These are phyloP conservation scores for Scedosporium dehoogii DNA, from an alignment of 2,329 filamentous ascomycete species.

Conservation along the genomic window DNA sequence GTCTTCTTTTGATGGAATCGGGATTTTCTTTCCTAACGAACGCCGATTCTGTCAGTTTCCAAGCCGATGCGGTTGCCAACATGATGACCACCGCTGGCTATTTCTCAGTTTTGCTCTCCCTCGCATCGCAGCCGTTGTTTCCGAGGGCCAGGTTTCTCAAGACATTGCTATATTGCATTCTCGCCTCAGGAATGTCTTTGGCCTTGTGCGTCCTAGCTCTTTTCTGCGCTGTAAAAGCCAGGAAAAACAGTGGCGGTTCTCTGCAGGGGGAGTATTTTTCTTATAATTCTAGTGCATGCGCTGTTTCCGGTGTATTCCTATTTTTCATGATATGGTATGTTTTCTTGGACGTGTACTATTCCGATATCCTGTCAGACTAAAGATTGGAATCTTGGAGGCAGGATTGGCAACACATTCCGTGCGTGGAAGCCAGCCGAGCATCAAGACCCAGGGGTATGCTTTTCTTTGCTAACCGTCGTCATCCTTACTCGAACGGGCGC, in stretches of 20 bases:
- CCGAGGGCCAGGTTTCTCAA: constrained; percentile 2
- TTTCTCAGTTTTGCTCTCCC: constrained; percentile 1
- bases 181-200: background rate
- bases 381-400: background rate
- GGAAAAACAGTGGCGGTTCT: background rate
- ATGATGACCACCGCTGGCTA: constrained; percentile 1
- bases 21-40: background rate
- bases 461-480: constrained; percentile 3
- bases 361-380: background rate
- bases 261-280: constrained; percentile 1
- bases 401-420: background rate
- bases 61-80: background rate
- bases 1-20: background rate
- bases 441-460: constrained; percentile 1
- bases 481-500: background rate
- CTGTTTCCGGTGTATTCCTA: constrained; percentile 1
- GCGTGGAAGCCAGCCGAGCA: constrained; percentile 2
- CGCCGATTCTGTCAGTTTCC: background rate
- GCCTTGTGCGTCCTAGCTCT: background rate
- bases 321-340: constrained; percentile 6
- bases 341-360: background rate
- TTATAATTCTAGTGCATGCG: constrained; percentile 1
- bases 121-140: background rate
- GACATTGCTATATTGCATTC: background rate
- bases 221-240: background rate